Conservation (phyloP, 192 early-diverging fungal genomes). For the Geranomyces michiganensis region DNA sequence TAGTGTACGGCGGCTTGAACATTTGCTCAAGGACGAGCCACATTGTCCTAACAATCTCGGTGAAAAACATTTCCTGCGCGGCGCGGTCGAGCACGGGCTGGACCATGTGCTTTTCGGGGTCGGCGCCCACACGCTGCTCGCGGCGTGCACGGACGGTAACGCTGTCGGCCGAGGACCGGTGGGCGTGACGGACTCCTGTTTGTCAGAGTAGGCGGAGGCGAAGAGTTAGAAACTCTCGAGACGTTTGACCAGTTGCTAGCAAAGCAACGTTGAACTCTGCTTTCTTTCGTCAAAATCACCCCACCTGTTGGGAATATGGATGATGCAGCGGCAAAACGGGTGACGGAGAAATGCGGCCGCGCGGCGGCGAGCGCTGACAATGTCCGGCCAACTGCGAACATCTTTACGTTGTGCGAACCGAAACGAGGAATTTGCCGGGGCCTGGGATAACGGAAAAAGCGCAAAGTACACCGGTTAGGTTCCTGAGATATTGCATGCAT, state of each 20-base stretch:
- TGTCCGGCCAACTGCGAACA: slow-evolving; percentile 2
- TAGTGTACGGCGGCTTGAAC: slow-evolving; percentile 94
- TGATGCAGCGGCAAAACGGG: neutral
- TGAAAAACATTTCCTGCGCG: slow-evolving; percentile 84
- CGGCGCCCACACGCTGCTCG: slow-evolving; percentile 19
- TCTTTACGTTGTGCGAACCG: neutral
- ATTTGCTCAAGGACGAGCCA: slow-evolving; percentile 90
- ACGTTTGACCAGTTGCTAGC: too few relatives aligned
- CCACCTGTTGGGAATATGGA: slow-evolving; percentile 1
- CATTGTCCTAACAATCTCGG: slow-evolving; percentile 89
- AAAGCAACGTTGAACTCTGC: too few relatives aligned
- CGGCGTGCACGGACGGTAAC: slow-evolving; percentile 26
- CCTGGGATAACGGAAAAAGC: too few relatives aligned
- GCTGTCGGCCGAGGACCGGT: slow-evolving; percentile 27
- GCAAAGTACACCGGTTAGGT: too few relatives aligned
- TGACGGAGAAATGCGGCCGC: neutral
- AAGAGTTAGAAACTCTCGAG: too few relatives aligned
- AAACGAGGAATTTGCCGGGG: too few relatives aligned
- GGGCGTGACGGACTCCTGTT: slow-evolving; percentile 14
- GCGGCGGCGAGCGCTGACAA: neutral
- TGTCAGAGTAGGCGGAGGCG: neutral
- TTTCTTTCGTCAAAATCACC: too few relatives aligned
- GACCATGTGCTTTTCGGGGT: slow-evolving; percentile 22
- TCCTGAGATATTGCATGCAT: too few relatives aligned
- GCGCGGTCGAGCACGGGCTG: slow-evolving; percentile 55